A percentile compares a stretch with the other conserved stretches of the same genome.
phyloP scores from a whole-genome alignment of 2,329 filamentous ascomycete species.

The Blastomyces gilchristii region DNA sequence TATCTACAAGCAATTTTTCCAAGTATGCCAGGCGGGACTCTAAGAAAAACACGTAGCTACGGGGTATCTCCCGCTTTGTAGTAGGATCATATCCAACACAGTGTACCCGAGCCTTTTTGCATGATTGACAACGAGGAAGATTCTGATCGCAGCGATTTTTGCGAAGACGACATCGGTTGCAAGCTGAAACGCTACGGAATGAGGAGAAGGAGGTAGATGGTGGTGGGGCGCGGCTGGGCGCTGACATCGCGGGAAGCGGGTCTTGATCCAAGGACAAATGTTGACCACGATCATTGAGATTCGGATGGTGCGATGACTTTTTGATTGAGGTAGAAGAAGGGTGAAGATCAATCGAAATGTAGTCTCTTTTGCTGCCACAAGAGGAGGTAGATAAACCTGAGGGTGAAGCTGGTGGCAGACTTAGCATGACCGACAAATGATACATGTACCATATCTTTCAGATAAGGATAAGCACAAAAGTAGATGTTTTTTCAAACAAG shows the following conservation, averaged over 20 bases:
- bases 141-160: slow-evolving; percentile 95
- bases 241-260: slow-evolving; percentile 15
- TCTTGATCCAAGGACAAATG: slow-evolving; percentile 4
- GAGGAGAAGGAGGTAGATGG: slow-evolving; percentile 30
- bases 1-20: slow-evolving; percentile 60
- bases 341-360: slow-evolving; percentile 22
- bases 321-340: slow-evolving; percentile 12
- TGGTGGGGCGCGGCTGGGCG: slow-evolving; percentile 14
- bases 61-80: slow-evolving; percentile 87
- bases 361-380: slow-evolving; percentile 30
- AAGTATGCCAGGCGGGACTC: slow-evolving; percentile 78
- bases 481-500: not conserved
- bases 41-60: slow-evolving; percentile 88
- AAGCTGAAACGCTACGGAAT: slow-evolving; percentile 85
- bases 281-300: slow-evolving; percentile 14
- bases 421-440: slow-evolving; percentile 24
- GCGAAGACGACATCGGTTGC: slow-evolving; percentile 79
- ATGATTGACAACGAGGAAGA: slow-evolving; percentile 79
- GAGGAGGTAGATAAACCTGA: slow-evolving; percentile 24
- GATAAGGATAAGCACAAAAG: not conserved
- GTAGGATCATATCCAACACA: slow-evolving; percentile 96
- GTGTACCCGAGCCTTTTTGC: slow-evolving; percentile 81
- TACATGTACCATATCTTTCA: slow-evolving; percentile 1
- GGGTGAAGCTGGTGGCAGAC: slow-evolving; percentile 20
- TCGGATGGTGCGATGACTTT: slow-evolving; percentile 10